Evolutionary conservation across 164 flowering plant species (phyloP), one percentile per base, ranked within the genome.

Genomic region (Malania oleifera): DNA sequence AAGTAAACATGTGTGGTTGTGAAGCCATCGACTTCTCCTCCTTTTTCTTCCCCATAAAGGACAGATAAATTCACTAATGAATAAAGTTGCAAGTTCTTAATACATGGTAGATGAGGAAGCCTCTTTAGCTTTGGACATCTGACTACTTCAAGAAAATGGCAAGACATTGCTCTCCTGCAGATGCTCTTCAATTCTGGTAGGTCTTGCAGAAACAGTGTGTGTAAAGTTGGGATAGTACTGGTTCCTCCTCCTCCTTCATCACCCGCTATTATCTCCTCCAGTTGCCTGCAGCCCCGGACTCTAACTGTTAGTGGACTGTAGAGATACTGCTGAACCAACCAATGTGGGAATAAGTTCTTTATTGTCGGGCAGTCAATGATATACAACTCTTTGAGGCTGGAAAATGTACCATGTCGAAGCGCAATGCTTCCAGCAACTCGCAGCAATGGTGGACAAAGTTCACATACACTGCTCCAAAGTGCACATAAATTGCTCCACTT

Each of bases 231-330:
- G 11, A 63, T 14, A 6, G 25, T 14, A 19, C 1, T 43, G 10
- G 1, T 2, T 10, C 18, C 24, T 29, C 26, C 11, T 1, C 11
- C 24, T 15, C 12, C 14, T 1, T 4, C 4, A 24, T 6, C 31
- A 3, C 25, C 67, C 26, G 39, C 67, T 20, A 41, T 38, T 3
- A 64, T 64, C 40, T 64, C 50, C 23, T 49, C 48, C 34, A 64
- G 48, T 12, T 7, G 9, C 1, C 5, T 1, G 17, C 28, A 56
- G 17, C 37, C 15, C 26, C 41, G 19, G 1, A 56, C 56, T 6
- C 19, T n/a, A 14, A 64, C 13, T 9, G 13, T 41, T 24, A 56
- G 50, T 38, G 56, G 56, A 40, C 39, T 56, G 10, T n/a, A 29
- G 22, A 64, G 55, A 9, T 9, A 31, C 0, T 56, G 19, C 14